A percentile compares a stretch with the other conserved stretches of the same genome.
phyloP scores from a whole-genome alignment of 352 stramenopile genomes.

The Pythium brassicae region DNA sequence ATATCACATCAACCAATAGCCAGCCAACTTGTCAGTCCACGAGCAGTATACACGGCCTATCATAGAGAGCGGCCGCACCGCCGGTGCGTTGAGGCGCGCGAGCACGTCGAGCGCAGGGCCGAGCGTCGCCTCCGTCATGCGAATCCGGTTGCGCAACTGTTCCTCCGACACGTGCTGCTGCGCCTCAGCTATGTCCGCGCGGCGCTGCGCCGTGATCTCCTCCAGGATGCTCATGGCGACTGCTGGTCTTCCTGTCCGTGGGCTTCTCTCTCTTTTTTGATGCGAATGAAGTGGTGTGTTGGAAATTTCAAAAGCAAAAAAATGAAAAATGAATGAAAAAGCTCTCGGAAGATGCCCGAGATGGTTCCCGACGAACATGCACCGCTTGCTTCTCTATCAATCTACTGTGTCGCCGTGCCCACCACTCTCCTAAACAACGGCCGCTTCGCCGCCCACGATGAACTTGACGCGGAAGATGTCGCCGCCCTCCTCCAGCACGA shows the following conservation, averaged over 20 bases:
- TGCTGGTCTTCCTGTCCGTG: too few relatives aligned
- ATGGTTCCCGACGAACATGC: too few relatives aligned
- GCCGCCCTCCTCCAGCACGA: conserved; percentile 54
- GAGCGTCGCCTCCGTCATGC: conserved; percentile 66
- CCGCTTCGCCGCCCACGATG: conserved; percentile 18
- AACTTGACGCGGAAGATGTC: conserved; percentile 69
- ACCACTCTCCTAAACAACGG: neutral
- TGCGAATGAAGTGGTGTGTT: neutral
- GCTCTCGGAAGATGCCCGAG: too few relatives aligned
- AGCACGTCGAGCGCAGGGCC: conserved; percentile 88
- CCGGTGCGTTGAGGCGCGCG: conserved; percentile 75
- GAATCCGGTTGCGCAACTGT: conserved; percentile 70
- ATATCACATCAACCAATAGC: neutral
- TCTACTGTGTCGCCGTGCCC: neutral
- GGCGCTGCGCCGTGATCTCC: conserved; percentile 73
- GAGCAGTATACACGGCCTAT: neutral
- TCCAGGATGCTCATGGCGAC: conserved; percentile 82
- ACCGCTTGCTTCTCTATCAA: neutral
- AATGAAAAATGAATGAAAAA: neutral
- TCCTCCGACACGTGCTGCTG: conserved; percentile 37
- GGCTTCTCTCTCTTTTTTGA: neutral
- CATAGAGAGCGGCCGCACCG: conserved; percentile 28
- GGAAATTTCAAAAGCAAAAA: neutral
- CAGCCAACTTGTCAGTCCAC: neutral
- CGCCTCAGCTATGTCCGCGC: conserved; percentile 56